These are phyloP conservation scores for Aciculoconidium aculeatum DNA, from an alignment of 805 yeast genomes.

Conservation along the genomic window DNA sequence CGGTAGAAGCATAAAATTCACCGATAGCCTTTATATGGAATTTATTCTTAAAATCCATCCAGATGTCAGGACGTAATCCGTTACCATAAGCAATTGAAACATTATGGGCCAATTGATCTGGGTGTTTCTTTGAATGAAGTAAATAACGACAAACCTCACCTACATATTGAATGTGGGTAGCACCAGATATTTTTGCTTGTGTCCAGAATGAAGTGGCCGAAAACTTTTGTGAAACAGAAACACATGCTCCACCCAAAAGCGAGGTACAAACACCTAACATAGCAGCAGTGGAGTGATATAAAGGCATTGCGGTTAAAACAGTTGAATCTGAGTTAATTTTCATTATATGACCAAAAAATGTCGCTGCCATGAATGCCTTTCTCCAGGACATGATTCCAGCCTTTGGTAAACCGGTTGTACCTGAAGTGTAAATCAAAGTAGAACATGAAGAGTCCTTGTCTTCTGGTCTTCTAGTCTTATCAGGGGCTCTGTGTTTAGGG, in stretches of 20 bases:
- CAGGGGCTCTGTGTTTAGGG: constrained; percentile 50
- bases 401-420: constrained; percentile 93
- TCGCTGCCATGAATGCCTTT: constrained; percentile 67
- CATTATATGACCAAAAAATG: constrained; percentile 64
- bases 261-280: constrained; percentile 76
- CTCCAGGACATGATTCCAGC: constrained; percentile 93
- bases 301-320: constrained; percentile 89
- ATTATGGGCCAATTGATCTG: constrained; percentile 57
- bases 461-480: constrained; percentile 50
- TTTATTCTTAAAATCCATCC: constrained; percentile 73
- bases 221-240: constrained; percentile 75
- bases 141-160: constrained; percentile 93
- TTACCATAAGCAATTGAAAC: constrained; percentile 80
- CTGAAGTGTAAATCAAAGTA: constrained; percentile 80
- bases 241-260: constrained; percentile 59
- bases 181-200: constrained; percentile 62
- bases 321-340: constrained; percentile 48
- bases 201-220: constrained; percentile 86
- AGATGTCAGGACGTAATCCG: constrained; percentile 84
- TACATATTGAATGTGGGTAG: constrained; percentile 87
- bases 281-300: constrained; percentile 92
- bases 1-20: constrained; percentile 92
- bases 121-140: constrained; percentile 56
- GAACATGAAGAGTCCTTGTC: constrained; percentile 59
- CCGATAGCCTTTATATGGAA: constrained; percentile 74